Percentiles rank a stretch among this genome's conserved stretches.
Conservation (phyloP, 208 protist species). For the Angomonas desouzai region DNA sequence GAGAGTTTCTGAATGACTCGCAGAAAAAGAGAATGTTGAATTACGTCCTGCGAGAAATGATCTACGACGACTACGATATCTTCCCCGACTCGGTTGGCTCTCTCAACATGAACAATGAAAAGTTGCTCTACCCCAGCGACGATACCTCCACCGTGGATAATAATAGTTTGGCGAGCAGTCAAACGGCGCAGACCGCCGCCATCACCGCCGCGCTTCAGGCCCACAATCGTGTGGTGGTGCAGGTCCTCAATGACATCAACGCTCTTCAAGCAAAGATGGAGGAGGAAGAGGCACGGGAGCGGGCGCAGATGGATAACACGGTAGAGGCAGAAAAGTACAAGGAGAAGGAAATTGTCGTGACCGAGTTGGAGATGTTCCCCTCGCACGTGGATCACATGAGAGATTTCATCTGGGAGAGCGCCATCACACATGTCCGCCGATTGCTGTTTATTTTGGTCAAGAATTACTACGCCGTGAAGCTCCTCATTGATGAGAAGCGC, state of each 20-base stretch:
- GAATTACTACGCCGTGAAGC: constrained; percentile 2
- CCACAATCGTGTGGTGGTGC: neutral
- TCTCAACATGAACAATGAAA: constrained; percentile 6
- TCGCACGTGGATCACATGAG: constrained; percentile 4
- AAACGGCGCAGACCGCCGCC: neutral
- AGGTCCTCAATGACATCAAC: constrained; percentile 6
- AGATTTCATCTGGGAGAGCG: constrained; percentile 4
- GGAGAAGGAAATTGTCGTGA: neutral
- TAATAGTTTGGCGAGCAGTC: neutral
- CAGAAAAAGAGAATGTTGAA: constrained; percentile 41
- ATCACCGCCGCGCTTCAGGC: neutral
- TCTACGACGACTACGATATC: constrained; percentile 14
- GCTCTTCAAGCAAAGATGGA: neutral
- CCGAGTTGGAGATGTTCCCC: constrained; percentile 5
- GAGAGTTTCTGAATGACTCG: constrained; percentile 27
- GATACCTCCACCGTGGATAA: neutral
- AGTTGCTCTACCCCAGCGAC: neutral
- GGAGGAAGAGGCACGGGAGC: constrained; percentile 1
- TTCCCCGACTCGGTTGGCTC: neutral
- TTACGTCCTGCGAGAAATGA: constrained; percentile 30
- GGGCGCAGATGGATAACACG: neutral
- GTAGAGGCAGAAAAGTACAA: neutral
- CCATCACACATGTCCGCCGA: neutral
- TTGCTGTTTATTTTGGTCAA: neutral
- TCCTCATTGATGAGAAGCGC: neutral